Evolutionary conservation across 1,284 basidiomycete species (phyloP).

Genomic region (Cryptococcus floricola): DNA sequence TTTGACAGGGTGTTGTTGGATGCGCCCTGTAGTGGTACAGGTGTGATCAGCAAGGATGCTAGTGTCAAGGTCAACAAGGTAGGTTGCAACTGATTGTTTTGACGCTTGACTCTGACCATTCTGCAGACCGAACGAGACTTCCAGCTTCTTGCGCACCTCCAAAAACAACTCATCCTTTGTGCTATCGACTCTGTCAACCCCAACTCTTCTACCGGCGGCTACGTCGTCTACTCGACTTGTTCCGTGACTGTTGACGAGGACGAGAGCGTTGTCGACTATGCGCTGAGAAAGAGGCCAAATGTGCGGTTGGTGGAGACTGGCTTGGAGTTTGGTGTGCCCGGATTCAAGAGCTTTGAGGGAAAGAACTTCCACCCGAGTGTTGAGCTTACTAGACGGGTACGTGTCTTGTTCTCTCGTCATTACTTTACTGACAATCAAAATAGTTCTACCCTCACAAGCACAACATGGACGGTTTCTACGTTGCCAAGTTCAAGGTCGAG

Average conservation of each 20-base stretch:
- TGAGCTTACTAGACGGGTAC: conserved; percentile 67
- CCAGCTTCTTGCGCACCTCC: conserved; percentile 86
- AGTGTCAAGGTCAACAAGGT: conserved; percentile 99
- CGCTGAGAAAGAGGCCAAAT: conserved; percentile 93
- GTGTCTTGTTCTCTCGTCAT: conserved; percentile 49
- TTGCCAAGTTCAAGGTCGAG: conserved; percentile 95
- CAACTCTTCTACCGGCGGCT: conserved; percentile 85
- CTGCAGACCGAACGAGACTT: conserved; percentile 90
- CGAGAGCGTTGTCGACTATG: conserved; percentile 97
- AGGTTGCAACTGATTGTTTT: conserved; percentile 19
- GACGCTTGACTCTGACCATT: conserved; percentile 4
- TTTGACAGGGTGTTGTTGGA: conserved; percentile 96
- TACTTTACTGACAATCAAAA: not conserved
- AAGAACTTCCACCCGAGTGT: conserved; percentile 80
- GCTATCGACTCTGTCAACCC: conserved; percentile 94
- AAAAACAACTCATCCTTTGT: conserved; percentile 97
- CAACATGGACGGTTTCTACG: conserved; percentile 93
- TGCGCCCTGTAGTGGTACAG: conserved; percentile 96
- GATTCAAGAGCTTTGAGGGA: conserved; percentile 84
- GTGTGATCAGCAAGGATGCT: conserved; percentile 96
- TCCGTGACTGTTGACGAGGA: conserved; percentile 98
- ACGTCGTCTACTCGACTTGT: conserved; percentile 97
- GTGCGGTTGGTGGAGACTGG: conserved; percentile 91
- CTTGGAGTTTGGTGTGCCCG: conserved; percentile 87
- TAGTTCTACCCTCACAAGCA: conserved; percentile 50